Percentiles rank a stretch among this genome's conserved stretches.
Evolutionary conservation across 2,329 filamentous ascomycete genomes (phyloP).

Genomic region (Aciculosporium take): DNA sequence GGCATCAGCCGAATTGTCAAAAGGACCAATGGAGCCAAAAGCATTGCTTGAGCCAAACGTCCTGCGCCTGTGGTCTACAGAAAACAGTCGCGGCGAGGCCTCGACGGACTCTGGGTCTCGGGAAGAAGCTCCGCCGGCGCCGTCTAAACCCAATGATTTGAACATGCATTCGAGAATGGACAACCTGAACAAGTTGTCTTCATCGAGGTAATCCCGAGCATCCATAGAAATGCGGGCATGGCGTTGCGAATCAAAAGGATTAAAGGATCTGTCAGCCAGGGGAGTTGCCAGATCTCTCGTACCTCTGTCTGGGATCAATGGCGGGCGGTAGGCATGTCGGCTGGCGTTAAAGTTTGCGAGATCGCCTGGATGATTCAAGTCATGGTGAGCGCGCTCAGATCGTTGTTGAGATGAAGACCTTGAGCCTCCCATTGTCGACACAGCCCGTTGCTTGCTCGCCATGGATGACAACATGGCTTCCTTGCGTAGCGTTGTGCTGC

Average conservation of each 20-base stretch:
- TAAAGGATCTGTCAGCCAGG: conserved; percentile 35
- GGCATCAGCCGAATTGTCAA: conserved; percentile 59
- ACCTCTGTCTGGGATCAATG: conserved; percentile 8
- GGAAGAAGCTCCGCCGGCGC: conserved; percentile 48
- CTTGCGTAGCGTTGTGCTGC: conserved; percentile 59
- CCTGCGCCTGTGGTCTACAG: conserved; percentile 61
- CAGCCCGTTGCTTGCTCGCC: conserved; percentile 28
- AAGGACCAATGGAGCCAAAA: conserved; percentile 80
- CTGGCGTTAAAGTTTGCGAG: conserved; percentile 63
- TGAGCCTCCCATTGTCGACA: conserved; percentile 27
- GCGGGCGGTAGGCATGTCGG: conserved; percentile 38
- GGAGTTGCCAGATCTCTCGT: conserved; percentile 27
- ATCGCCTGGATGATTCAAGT: conserved; percentile 55
- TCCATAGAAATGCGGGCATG: conserved; percentile 40
- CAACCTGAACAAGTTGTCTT: conserved; percentile 76
- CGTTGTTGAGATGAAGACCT: conserved; percentile 21
- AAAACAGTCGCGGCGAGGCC: conserved; percentile 70
- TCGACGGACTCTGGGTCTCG: conserved; percentile 64
- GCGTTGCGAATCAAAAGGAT: conserved; percentile 41
- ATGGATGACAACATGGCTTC: conserved; percentile 63
- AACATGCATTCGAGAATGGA: conserved; percentile 93
- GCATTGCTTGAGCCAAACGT: conserved; percentile 61
- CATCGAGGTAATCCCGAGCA: conserved; percentile 69
- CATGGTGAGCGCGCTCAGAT: conserved; percentile 28
- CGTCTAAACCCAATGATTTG: conserved; percentile 75